A percentile compares a stretch with the other conserved stretches of the same genome.
phyloP scores from a whole-genome alignment of 208 protist species.

The Leishmania martiniquensis region DNA sequence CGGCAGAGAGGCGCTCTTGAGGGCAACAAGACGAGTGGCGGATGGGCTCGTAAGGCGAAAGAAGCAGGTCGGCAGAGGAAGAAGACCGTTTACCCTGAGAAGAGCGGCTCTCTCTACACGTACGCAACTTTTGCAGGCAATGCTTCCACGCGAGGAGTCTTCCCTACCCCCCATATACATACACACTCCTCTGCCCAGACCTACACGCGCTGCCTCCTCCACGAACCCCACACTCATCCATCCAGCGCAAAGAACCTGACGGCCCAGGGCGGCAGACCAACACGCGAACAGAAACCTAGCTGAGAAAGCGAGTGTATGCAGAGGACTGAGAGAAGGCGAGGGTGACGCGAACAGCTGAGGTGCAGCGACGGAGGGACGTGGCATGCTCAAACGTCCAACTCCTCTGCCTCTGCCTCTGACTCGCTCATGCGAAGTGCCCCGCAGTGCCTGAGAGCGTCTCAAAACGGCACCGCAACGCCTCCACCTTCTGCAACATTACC shows the following conservation, averaged over 20 bases:
- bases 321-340: neutral
- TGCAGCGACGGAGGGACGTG: neutral
- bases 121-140: too few relatives aligned
- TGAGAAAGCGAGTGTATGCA: neutral
- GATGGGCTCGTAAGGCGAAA: neutral
- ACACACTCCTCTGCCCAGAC: too few relatives aligned
- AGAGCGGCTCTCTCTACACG: neutral
- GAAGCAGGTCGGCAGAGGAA: neutral
- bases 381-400: neutral
- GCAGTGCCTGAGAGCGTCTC: neutral
- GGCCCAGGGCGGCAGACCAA: neutral
- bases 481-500: slow-evolving; percentile 2
- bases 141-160: too few relatives aligned
- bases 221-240: too few relatives aligned
- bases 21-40: neutral
- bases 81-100: neutral
- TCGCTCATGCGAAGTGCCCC: neutral
- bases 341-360: neutral
- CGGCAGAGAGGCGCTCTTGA: neutral
- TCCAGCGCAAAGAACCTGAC: too few relatives aligned
- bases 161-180: too few relatives aligned
- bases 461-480: neutral
- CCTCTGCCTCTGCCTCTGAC: neutral
- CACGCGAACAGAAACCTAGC: neutral
- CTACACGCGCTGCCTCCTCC: too few relatives aligned